phyloP scores from a whole-genome alignment of 164 flowering plant species.

The Warburgia ugandensis region DNA sequence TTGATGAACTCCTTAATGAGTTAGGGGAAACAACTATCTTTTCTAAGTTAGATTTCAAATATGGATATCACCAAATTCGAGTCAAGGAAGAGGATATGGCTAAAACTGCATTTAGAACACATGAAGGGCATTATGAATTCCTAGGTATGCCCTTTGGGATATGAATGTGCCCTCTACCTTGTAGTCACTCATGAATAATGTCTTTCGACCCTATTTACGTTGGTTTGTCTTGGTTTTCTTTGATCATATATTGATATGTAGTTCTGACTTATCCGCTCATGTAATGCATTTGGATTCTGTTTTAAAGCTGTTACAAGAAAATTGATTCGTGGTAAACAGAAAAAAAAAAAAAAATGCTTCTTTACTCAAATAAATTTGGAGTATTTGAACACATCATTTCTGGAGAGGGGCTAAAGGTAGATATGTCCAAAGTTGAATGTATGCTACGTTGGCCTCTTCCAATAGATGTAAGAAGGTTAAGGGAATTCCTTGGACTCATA shows the following conservation, averaged over 20 bases:
- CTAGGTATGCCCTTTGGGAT: background rate
- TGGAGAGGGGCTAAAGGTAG: background rate
- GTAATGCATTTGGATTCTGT: background rate
- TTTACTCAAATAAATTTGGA: background rate
- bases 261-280: background rate
- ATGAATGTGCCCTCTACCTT: background rate
- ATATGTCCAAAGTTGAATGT: background rate
- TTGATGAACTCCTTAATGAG: background rate
- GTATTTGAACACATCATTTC: background rate
- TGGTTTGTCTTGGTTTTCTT: background rate
- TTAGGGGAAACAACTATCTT: too few relatives aligned
- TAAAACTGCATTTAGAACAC: background rate
- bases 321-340: background rate
- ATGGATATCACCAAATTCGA: background rate
- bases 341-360: background rate
- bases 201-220: background rate
- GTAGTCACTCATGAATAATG: background rate
- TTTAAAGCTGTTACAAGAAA: background rate
- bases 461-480: background rate
- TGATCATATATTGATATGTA: background rate
- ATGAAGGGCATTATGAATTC: constrained; percentile 1
- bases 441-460: background rate
- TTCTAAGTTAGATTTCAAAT: background rate
- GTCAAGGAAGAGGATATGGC: background rate
- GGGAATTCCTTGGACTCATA: background rate